phyloP scores from a whole-genome alignment of 768 basidiomycete species.

The Russula sp. region DNA sequence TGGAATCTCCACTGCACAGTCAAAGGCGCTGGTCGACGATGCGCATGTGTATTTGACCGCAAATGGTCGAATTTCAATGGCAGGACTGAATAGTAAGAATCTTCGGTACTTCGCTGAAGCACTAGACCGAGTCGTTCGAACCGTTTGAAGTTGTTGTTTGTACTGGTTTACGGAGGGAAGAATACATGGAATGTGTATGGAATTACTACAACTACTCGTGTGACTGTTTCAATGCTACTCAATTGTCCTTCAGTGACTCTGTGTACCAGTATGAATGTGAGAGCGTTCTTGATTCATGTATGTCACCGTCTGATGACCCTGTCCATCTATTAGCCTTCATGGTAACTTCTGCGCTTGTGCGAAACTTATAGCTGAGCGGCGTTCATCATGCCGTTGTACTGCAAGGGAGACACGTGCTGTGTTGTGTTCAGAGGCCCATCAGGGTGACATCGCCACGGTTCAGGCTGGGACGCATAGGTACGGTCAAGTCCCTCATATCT shows the following conservation, averaged over 20 bases:
- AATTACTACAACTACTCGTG: neutral
- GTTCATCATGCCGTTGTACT: neutral
- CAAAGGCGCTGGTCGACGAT: constrained; percentile 57
- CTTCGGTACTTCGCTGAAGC: constrained; percentile 65
- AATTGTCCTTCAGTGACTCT: neutral
- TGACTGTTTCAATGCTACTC: neutral
- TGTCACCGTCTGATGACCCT: neutral
- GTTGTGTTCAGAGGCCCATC: neutral
- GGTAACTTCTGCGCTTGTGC: neutral
- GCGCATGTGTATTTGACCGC: constrained; percentile 79
- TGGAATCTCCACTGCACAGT: constrained; percentile 62
- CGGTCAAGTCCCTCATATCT: no score
- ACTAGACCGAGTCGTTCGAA: constrained; percentile 61
- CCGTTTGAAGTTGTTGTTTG: constrained; percentile 21
- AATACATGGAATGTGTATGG: neutral
- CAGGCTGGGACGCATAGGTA: no score
- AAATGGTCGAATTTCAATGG: constrained; percentile 93
- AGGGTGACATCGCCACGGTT: neutral
- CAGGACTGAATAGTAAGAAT: constrained; percentile 77
- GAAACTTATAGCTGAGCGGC: neutral
- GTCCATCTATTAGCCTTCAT: neutral
- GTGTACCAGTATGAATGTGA: neutral
- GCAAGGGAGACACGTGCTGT: neutral
- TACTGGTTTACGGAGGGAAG: neutral
- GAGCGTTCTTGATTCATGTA: neutral